Evolutionary conservation across 495 filamentous ascomycete genomes (phyloP).

Genomic region (Penicillium daleae): DNA sequence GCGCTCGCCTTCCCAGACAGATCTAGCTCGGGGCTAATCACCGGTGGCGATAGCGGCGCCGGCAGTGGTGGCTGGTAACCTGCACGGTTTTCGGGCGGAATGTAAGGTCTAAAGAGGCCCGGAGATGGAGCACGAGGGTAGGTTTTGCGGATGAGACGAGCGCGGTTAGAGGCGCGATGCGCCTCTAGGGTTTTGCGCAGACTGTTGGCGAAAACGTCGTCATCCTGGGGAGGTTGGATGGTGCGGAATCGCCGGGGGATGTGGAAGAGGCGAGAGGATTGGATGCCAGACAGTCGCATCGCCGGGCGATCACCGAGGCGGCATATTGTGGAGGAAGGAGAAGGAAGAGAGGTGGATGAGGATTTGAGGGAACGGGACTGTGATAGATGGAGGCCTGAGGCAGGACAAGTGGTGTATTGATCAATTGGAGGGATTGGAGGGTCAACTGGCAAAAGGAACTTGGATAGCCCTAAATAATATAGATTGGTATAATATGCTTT

Average conservation of each 20-base stretch:
- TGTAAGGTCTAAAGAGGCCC: conserved; percentile 29
- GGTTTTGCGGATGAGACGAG: conserved; percentile 46
- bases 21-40: background rate
- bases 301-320: conserved; percentile 24
- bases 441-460: too few relatives aligned
- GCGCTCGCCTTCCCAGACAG: conserved; percentile 1
- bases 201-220: conserved; percentile 40
- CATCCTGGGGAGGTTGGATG: conserved; percentile 14
- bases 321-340: conserved; percentile 4
- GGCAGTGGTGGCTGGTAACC: conserved; percentile 21
- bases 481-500: too few relatives aligned
- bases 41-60: background rate
- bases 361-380: background rate
- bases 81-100: conserved; percentile 27
- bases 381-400: background rate
- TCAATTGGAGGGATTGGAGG: too few relatives aligned
- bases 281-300: conserved; percentile 33
- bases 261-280: conserved; percentile 22
- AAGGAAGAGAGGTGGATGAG: background rate
- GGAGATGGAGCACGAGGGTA: conserved; percentile 15
- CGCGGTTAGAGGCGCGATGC: conserved; percentile 53
- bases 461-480: background rate
- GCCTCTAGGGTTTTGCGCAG: conserved; percentile 54
- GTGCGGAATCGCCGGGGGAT: conserved; percentile 25
- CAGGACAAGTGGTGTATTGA: background rate